A percentile compares a stretch with the other conserved stretches of the same genome.
These are phyloP conservation scores for Aspergillus novofumigatus DNA, from an alignment of 2,329 filamentous ascomycete genomes.

Conservation along the genomic window DNA sequence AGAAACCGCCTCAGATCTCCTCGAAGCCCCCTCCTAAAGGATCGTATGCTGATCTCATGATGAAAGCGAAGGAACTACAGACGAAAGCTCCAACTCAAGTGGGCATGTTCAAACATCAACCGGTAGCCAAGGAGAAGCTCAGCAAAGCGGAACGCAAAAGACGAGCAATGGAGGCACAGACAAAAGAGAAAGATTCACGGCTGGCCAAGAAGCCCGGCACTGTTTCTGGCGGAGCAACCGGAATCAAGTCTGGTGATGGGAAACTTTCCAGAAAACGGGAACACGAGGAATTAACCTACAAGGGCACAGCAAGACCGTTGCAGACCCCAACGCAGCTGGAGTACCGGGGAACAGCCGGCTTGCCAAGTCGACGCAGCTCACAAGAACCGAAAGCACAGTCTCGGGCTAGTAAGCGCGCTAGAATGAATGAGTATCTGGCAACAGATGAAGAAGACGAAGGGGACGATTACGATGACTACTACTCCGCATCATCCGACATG, in stretches of 20 bases:
- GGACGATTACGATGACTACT: constrained; percentile 40
- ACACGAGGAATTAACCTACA: constrained; percentile 32
- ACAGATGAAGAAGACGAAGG: constrained; percentile 48
- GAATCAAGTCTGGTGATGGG: constrained; percentile 17
- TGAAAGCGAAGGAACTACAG: constrained; percentile 53
- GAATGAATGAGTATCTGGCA: constrained; percentile 42
- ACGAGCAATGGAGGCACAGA: constrained; percentile 37
- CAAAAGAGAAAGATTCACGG: constrained; percentile 36
- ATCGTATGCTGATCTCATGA: constrained; percentile 57
- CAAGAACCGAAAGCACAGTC: constrained; percentile 25
- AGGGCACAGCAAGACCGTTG: constrained; percentile 35
- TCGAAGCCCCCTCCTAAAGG: constrained; percentile 51
- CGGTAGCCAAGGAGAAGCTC: constrained; percentile 50
- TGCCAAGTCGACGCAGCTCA: constrained; percentile 24
- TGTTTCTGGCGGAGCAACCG: constrained; percentile 14
- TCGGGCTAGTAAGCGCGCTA: constrained; percentile 22
- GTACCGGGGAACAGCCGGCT: constrained; percentile 43
- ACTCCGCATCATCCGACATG: constrained; percentile 48
- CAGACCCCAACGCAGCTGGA: constrained; percentile 19
- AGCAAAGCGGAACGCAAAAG: constrained; percentile 53
- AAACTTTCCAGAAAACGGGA: constrained; percentile 29
- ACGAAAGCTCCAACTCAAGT: constrained; percentile 43
- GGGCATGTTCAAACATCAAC: constrained; percentile 55
- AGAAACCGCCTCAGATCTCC: constrained; percentile 19
- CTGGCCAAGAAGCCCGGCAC: constrained; percentile 24